A percentile compares a stretch with the other conserved stretches of the same genome.
These are phyloP conservation scores for Fusarium neocosmosporiellum DNA, from an alignment of 2,329 filamentous ascomycete genomes.

Conservation along the genomic window DNA sequence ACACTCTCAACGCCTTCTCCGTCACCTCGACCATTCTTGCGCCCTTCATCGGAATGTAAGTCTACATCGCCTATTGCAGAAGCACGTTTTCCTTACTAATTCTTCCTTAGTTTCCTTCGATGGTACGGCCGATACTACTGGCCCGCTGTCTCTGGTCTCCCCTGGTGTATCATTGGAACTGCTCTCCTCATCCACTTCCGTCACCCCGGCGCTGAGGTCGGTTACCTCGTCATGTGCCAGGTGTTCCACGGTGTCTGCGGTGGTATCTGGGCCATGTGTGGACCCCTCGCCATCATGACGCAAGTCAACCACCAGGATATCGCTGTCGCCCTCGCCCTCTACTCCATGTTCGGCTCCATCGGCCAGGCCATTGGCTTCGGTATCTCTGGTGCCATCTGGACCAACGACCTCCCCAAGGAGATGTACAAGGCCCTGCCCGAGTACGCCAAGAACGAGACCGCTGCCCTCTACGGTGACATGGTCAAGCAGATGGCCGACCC, in stretches of 20 bases:
- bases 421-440: slow-evolving; percentile 63
- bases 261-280: slow-evolving; percentile 60
- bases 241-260: slow-evolving; percentile 62
- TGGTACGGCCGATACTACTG: slow-evolving; percentile 63
- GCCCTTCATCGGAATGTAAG: slow-evolving; percentile 56
- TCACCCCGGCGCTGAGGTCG: slow-evolving; percentile 51
- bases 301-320: slow-evolving; percentile 47
- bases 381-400: slow-evolving; percentile 48
- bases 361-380: slow-evolving; percentile 48
- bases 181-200: slow-evolving; percentile 53
- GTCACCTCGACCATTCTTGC: slow-evolving; percentile 60
- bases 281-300: slow-evolving; percentile 45
- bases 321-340: slow-evolving; percentile 46
- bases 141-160: slow-evolving; percentile 60
- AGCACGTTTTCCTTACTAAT: neutral
- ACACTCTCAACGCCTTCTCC: slow-evolving; percentile 60
- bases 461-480: slow-evolving; percentile 65
- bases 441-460: slow-evolving; percentile 49
- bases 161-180: slow-evolving; percentile 64
- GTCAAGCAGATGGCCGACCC: slow-evolving; percentile 63
- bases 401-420: slow-evolving; percentile 50
- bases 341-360: slow-evolving; percentile 45
- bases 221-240: slow-evolving; percentile 62
- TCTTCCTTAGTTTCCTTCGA: slow-evolving; percentile 53
- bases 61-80: neutral